These are phyloP conservation scores for Buddleja alternifolia DNA, from an alignment of 257 asterid species.

Conservation along the genomic window DNA sequence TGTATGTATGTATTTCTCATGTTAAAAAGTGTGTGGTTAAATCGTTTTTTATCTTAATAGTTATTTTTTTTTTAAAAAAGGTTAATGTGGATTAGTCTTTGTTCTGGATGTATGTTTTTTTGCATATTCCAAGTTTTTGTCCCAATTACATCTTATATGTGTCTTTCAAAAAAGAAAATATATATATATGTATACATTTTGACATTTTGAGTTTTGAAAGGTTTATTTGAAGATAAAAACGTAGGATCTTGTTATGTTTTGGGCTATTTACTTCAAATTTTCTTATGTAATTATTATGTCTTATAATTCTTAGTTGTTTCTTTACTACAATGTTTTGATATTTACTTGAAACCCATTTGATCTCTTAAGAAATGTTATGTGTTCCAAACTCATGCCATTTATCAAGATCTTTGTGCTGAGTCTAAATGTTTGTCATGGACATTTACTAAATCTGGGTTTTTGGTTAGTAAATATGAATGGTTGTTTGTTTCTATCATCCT, in stretches of 20 bases:
- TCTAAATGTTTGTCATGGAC: background rate
- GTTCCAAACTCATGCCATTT: background rate
- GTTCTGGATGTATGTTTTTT: slow-evolving; percentile 15
- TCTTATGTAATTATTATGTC: no score
- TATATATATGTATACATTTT: no score
- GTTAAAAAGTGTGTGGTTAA: no score
- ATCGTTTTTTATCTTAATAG: background rate
- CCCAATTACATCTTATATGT: no score
- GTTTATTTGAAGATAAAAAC: no score
- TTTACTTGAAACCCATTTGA: background rate
- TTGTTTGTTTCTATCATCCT: background rate
- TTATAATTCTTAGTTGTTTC: background rate
- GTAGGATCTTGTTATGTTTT: no score
- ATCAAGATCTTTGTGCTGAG: background rate
- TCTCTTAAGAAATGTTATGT: background rate
- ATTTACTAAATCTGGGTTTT: background rate
- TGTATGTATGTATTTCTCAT: background rate
- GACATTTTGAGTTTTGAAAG: no score
- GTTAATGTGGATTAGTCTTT: slow-evolving; percentile 22
- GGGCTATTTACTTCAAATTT: no score
- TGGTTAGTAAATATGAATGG: background rate
- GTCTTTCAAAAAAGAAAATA: no score
- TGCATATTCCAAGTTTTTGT: no score
- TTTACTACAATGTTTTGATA: background rate
- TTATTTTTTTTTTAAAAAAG: slow-evolving; percentile 9